phyloP scores from a whole-genome alignment of 2,329 filamentous ascomycete genomes.

The Sarocladium strictum region DNA sequence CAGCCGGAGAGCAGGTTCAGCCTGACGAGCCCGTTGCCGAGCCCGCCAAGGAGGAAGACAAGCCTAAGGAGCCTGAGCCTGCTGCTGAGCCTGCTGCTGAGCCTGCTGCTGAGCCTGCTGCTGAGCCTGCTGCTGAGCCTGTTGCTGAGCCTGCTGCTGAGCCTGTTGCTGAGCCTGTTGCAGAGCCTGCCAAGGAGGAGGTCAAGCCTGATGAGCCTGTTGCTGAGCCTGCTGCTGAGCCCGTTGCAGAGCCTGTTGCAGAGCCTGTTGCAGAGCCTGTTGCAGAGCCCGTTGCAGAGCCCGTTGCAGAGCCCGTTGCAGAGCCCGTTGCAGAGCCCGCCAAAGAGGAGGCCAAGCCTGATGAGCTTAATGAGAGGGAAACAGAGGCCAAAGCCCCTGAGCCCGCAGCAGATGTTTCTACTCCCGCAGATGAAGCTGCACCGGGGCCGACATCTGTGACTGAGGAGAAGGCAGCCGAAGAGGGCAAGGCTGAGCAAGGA shows the following conservation, averaged over 20 bases:
- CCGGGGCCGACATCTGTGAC: too few relatives aligned
- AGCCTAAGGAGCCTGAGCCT: not conserved
- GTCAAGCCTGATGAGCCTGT: conserved; percentile 17
- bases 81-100: not conserved
- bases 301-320: conserved; percentile 17
- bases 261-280: not conserved
- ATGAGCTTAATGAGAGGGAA: too few relatives aligned
- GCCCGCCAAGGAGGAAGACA: not conserved
- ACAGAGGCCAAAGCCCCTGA: not conserved
- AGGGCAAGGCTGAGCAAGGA: not conserved
- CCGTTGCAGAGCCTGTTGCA: not conserved
- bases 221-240: conserved; percentile 14
- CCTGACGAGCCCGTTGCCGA: not conserved
- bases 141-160: not conserved
- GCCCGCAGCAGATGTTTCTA: conserved; percentile 2
- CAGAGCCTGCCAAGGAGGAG: not conserved
- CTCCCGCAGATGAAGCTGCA: not conserved
- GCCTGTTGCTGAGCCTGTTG: not conserved
- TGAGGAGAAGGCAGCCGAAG: conserved; percentile 9
- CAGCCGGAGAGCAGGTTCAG: too few relatives aligned
- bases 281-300: conserved; percentile 12
- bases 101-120: not conserved
- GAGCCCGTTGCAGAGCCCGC: conserved; percentile 5
- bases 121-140: not conserved
- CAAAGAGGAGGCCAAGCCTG: not conserved